Conservation (phyloP, 805 yeast species). For the Candida mattraensis region DNA sequence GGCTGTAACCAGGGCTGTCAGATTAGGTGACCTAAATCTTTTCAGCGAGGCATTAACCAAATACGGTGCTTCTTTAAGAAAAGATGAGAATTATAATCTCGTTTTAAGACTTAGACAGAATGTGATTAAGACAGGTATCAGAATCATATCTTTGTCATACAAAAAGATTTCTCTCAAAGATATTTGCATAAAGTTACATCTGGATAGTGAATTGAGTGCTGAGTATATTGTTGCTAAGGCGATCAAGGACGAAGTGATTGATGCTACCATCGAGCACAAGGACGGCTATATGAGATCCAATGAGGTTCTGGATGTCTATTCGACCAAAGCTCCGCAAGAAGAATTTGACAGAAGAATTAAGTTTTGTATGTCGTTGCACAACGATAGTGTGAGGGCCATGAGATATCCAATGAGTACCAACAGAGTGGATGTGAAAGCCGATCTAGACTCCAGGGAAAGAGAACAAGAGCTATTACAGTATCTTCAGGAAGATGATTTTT, state of each 20-base stretch:
- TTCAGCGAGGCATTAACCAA: conserved; percentile 70
- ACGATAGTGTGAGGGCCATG: conserved; percentile 93
- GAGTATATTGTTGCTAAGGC: conserved; percentile 97
- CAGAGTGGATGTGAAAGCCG: conserved; percentile 48
- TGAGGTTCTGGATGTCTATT: conserved; percentile 83
- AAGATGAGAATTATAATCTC: conserved; percentile 79
- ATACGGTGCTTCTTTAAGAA: conserved; percentile 60
- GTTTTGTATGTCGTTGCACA: conserved; percentile 86
- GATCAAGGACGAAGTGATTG: conserved; percentile 95
- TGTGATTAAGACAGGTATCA: conserved; percentile 95
- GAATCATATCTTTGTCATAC: conserved; percentile 88
- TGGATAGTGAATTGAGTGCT: conserved; percentile 93
- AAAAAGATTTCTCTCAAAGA: conserved; percentile 89
- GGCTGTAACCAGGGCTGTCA: conserved; percentile 86
- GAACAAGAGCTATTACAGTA: conserved; percentile 43
- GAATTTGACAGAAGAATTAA: conserved; percentile 91
- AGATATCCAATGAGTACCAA: conserved; percentile 73
- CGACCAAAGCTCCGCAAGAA: conserved; percentile 81
- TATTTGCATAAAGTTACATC: conserved; percentile 85
- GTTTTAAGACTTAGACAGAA: conserved; percentile 91
- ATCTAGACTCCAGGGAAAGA: conserved; percentile 55
- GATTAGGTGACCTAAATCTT: conserved; percentile 81
- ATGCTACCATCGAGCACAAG: conserved; percentile 89
- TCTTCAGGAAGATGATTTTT: conserved; percentile 50
- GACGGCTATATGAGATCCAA: conserved; percentile 88